These are phyloP conservation scores for Ichthyophthirius multifiliis DNA, from an alignment of 169 alveolate species.

Conservation along the genomic window DNA sequence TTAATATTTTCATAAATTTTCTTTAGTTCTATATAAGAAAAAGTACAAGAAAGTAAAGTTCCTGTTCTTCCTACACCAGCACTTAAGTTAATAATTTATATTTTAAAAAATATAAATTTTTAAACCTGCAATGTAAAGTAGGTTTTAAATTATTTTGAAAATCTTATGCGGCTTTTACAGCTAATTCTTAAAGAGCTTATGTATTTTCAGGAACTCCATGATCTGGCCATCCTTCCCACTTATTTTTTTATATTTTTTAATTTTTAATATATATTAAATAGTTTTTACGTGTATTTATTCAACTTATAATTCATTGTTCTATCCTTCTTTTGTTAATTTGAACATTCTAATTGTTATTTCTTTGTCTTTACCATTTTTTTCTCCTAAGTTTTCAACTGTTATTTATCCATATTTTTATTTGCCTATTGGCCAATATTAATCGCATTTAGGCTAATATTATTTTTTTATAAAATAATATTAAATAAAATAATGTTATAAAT, in stretches of 20 bases:
- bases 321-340: not conserved
- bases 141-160: not conserved
- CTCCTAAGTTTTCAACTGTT: too few species aligned
- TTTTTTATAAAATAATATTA: not conserved
- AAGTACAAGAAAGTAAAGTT: not conserved
- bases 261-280: not conserved
- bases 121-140: slow-evolving; percentile 1
- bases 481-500: not conserved
- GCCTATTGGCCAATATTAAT: not conserved
- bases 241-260: not conserved
- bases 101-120: not conserved
- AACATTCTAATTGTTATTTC: too few species aligned
- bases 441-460: not conserved
- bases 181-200: not conserved
- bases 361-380: too few species aligned
- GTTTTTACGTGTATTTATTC: not conserved
- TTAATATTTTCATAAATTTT: not conserved
- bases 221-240: slow-evolving; percentile 29
- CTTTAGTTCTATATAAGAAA: not conserved
- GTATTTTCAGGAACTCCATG: slow-evolving; percentile 2
- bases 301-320: not conserved
- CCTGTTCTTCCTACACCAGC: slow-evolving; percentile 21
- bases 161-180: not conserved
- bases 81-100: not conserved
- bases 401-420: too few species aligned